Percentiles rank a stretch among this genome's conserved stretches.
Conservation (phyloP, 257 asterid genomes). For the Verbena officinalis region DNA sequence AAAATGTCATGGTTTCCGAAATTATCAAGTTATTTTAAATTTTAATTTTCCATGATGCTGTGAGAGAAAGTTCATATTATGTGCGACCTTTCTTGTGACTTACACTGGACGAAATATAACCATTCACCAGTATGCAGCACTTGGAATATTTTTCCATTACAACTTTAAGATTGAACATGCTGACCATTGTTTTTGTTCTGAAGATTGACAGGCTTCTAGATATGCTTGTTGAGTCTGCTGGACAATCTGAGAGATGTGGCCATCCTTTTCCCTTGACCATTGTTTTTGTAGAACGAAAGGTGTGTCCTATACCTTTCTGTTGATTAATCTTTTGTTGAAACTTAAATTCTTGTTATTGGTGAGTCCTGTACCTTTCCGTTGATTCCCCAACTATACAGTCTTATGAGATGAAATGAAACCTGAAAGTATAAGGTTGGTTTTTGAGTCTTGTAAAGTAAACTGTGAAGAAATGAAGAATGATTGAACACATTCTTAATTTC, state of each 20-base stretch:
- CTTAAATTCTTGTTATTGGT: background rate
- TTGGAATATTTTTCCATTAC: constrained; percentile 7
- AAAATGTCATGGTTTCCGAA: background rate
- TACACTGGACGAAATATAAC: constrained; percentile 24
- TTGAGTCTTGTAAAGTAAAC: background rate
- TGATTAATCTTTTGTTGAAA: background rate
- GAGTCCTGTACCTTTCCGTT: background rate
- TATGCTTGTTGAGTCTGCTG: constrained; percentile 84
- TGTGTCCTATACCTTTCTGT: too few relatives aligned
- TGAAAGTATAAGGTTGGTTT: background rate
- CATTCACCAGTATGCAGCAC: background rate
- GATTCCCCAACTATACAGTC: background rate
- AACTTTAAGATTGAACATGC: constrained; percentile 19
- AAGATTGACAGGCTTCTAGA: constrained; percentile 82
- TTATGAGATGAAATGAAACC: background rate
- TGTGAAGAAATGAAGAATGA: background rate
- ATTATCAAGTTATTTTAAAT: background rate
- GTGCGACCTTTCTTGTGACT: background rate
- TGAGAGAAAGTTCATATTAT: constrained; percentile 1
- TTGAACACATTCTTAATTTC: background rate
- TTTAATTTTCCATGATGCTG: background rate
- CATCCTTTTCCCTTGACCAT: constrained; percentile 81
- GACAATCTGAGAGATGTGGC: constrained; percentile 66
- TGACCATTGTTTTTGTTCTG: constrained; percentile 33
- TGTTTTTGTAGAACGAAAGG: constrained; percentile 95